Evolutionary conservation across 2,329 filamentous ascomycete species (phyloP).

Genomic region (Ascocoryne sarcoides): DNA sequence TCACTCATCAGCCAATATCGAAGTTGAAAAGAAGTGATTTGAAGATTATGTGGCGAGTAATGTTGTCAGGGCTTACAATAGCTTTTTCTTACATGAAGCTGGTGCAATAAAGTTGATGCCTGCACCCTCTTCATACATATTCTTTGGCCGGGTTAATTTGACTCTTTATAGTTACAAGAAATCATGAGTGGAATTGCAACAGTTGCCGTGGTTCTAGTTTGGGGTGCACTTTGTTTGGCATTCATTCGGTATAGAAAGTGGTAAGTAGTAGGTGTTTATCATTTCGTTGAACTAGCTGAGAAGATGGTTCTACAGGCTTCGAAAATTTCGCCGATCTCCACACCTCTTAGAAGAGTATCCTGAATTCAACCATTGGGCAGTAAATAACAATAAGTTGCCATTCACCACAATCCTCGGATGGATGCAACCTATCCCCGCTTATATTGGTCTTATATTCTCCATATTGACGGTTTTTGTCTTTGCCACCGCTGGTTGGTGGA

Average conservation of each 20-base stretch:
- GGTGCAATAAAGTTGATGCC: neutral
- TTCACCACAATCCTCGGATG: conserved; percentile 1
- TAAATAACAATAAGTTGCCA: neutral
- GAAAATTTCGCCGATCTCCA: neutral
- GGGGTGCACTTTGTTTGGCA: conserved; percentile 7
- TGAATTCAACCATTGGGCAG: neutral
- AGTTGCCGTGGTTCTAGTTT: conserved; percentile 6
- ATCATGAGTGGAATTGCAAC: conserved; percentile 8
- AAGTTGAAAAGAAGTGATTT: too few species aligned
- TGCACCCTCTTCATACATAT: too few species aligned
- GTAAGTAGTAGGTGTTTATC: too few species aligned
- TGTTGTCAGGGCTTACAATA: too few species aligned
- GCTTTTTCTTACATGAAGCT: neutral
- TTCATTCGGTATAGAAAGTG: conserved; percentile 9
- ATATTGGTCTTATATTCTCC: conserved; percentile 4
- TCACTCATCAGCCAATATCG: too few species aligned
- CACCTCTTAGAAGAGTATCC: neutral
- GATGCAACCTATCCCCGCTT: conserved; percentile 5
- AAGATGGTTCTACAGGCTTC: neutral
- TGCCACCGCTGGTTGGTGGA: conserved; percentile 3
- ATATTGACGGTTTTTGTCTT: conserved; percentile 7
- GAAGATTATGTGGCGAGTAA: too few species aligned
- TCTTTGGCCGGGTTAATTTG: too few species aligned
- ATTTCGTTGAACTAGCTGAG: too few species aligned
- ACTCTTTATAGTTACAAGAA: conserved; percentile 6